A percentile compares a stretch with the other conserved stretches of the same genome.
Conservation (phyloP, 2,329 filamentous ascomycete genomes). For the Fusarium keratoplasticum region DNA sequence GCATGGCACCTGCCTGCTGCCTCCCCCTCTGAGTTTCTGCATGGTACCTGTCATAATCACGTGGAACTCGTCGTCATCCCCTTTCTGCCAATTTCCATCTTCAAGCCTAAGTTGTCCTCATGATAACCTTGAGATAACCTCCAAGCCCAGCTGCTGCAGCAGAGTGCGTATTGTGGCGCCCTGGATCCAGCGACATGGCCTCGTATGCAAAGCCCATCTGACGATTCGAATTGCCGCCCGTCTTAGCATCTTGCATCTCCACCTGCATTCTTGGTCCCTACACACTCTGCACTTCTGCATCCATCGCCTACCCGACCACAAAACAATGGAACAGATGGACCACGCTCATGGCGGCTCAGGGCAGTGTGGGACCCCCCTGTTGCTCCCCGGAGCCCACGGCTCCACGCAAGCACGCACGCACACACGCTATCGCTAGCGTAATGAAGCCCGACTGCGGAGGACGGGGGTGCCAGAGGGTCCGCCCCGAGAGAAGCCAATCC, state of each 20-base stretch:
- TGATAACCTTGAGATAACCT: background rate
- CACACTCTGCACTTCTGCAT: background rate
- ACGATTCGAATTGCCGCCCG: conserved; percentile 3
- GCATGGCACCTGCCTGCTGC: background rate
- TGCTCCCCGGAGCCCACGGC: conserved; percentile 28
- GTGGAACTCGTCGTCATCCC: background rate
- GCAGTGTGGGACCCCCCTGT: conserved; percentile 16
- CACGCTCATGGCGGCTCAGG: conserved; percentile 9
- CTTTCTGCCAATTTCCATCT: background rate
- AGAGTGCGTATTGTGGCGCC: background rate
- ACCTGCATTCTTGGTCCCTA: background rate
- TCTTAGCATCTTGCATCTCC: conserved; percentile 1
- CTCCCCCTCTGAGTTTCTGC: background rate
- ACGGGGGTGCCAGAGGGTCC: conserved; percentile 27
- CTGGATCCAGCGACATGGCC: background rate
- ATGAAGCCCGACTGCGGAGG: conserved; percentile 20
- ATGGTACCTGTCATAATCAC: conserved; percentile 8
- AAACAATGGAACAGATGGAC: background rate
- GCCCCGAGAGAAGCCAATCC: conserved; percentile 30
- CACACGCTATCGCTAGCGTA: conserved; percentile 18
- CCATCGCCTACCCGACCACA: background rate
- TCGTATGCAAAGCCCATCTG: background rate
- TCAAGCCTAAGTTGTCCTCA: background rate
- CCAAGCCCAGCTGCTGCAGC: background rate
- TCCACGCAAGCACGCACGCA: conserved; percentile 11